Base-by-base conservation (phyloP, 148 eudicot species). In the Rhododendron ferrugineum region DNA sequence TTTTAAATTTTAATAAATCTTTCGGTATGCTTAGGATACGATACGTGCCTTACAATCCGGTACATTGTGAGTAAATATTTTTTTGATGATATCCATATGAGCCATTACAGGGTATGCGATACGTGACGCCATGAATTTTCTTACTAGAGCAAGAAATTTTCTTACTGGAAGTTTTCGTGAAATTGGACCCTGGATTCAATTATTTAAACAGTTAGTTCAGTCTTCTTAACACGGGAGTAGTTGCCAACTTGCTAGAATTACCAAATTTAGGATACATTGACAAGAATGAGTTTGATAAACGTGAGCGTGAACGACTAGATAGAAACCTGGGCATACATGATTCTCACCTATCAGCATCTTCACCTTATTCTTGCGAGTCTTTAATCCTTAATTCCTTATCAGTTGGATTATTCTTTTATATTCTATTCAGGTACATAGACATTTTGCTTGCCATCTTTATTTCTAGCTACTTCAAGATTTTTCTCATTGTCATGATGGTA, bases 391-490 rank as follows among this genome's bases (percentile, higher is more conserved):
- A 30, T 30, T 68, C 74, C 74, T 30, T 70, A 30, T 70, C 14
- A 30, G 20, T 30, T 70, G 75, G 20, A 28, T 40, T 3, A 28
- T 13, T 68, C 75, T 70, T 8, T 1, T 76, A 18, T n/a, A 26
- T 68, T 26, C 30, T 5, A 11, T 46, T 80, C 86, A 90, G 94
- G 88, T 89, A 77, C 78, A 91, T 88, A 82, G 90, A 94, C 28
- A 78, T 93, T 62, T 85, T 95, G 87, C 89, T 94, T 23, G 91
- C 92, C 2, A 83, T 95, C 60, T 84, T 93, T 83, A 89, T 92
- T 79, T 95, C 98, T 10, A 94, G 97, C 86, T 95, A 92, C 91
- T 87, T 93, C 84, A 94, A 93, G 92, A 72, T 94, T 78, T 95
- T 91, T 88, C 92, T 93, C 85, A 83, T 92, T 80, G 91, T 91